Conservation (phyloP, 108 stramenopile genomes). For the Epipyxis sp. region DNA sequence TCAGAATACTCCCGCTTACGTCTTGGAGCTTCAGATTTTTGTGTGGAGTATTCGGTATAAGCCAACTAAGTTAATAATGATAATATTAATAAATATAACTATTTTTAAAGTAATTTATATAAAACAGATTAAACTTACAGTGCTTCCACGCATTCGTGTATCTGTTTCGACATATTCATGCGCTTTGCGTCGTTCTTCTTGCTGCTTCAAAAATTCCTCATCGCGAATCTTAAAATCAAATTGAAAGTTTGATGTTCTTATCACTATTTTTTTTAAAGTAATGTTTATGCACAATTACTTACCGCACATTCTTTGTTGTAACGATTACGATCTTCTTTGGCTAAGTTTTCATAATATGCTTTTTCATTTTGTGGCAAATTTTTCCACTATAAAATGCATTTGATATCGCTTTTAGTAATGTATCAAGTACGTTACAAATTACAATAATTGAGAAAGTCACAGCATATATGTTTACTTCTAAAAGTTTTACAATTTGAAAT, state of each 20-base stretch:
- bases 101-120: not conserved
- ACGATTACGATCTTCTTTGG: conserved; percentile 41
- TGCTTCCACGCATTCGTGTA: conserved; percentile 40
- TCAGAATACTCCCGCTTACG: conserved; percentile 37
- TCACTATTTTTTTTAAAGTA: too few species aligned
- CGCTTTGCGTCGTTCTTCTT: conserved; percentile 31
- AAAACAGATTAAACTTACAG: not conserved
- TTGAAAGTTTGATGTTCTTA: not conserved
- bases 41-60: not conserved
- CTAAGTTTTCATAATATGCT: not conserved
- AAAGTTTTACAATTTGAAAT: too few species aligned
- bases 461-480: not conserved
- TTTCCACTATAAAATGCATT: conserved; percentile 20
- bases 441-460: not conserved
- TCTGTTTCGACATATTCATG: conserved; percentile 46
- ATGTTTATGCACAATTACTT: conserved; percentile 5
- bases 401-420: too few species aligned
- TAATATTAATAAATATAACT: conserved; percentile 11
- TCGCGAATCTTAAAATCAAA: not conserved
- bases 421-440: too few species aligned
- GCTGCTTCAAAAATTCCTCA: not conserved
- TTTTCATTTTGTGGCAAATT: conserved; percentile 1
- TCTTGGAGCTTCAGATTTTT: not conserved
- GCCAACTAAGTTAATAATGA: conserved; percentile 8
- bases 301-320: conserved; percentile 40